phyloP scores from a whole-genome alignment of 2,329 filamentous ascomycete genomes.

The Aureobasidium uvarum region DNA sequence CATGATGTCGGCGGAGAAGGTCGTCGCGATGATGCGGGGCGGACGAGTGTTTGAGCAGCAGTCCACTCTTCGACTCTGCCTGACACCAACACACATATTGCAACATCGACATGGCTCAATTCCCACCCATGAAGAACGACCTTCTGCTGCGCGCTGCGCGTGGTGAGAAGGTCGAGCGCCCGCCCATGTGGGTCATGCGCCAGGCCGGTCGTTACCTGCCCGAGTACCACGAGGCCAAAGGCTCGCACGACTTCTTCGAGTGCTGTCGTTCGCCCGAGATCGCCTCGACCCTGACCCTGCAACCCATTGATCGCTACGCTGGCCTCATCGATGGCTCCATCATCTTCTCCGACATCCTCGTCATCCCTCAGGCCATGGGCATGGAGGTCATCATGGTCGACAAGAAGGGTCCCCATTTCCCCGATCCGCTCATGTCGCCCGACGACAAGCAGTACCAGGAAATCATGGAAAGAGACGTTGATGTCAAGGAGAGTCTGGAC shows the following conservation, averaged over 20 bases:
- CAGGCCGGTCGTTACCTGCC: slow-evolving; percentile 97
- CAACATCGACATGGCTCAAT: slow-evolving; percentile 47
- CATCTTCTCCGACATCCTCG: slow-evolving; percentile 98
- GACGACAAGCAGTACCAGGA: slow-evolving; percentile 78
- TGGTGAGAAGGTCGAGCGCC: slow-evolving; percentile 90
- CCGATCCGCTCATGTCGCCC: slow-evolving; percentile 74
- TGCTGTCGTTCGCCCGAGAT: slow-evolving; percentile 93
- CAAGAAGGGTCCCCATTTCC: slow-evolving; percentile 95
- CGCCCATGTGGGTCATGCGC: slow-evolving; percentile 99
- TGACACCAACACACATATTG: not conserved
- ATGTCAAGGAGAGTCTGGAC: slow-evolving; percentile 78
- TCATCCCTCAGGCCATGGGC: slow-evolving; percentile 95
- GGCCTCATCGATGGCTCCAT: slow-evolving; percentile 95
- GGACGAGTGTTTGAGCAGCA: no score
- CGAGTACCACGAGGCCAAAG: slow-evolving; percentile 96
- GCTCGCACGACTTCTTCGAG: slow-evolving; percentile 88
- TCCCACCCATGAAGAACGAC: slow-evolving; percentile 88
- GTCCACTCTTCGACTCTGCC: not conserved
- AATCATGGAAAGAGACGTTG: slow-evolving; percentile 73
- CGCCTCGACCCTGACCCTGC: slow-evolving; percentile 87
- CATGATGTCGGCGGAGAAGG: not conserved
- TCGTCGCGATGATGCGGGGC: no score
- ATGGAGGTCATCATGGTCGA: slow-evolving; percentile 99
- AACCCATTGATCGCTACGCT: slow-evolving; percentile 87
- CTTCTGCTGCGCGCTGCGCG: slow-evolving; percentile 84